phyloP scores from a whole-genome alignment of 1,139 yeast genomes.

The Fermentozyma sake region DNA sequence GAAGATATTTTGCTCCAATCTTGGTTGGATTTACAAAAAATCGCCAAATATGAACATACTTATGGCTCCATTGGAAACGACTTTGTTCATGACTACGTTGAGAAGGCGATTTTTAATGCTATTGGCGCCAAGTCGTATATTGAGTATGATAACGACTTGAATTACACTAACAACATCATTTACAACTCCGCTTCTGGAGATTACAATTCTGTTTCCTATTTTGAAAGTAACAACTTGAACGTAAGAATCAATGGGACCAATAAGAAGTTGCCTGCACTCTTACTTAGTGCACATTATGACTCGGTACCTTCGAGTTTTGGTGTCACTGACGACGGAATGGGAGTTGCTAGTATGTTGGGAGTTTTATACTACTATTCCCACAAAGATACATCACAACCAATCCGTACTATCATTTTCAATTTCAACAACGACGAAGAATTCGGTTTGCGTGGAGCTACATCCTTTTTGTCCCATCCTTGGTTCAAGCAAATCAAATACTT shows the following conservation, averaged over 20 bases:
- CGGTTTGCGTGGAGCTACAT: conserved; percentile 79
- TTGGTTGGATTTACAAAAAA: conserved; percentile 68
- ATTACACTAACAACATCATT: conserved; percentile 37
- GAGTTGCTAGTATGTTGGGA: conserved; percentile 80
- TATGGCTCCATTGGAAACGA: conserved; percentile 76
- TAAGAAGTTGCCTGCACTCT: conserved; percentile 54
- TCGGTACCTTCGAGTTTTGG: conserved; percentile 87
- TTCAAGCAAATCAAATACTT: conserved; percentile 57
- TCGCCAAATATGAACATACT: conserved; percentile 68
- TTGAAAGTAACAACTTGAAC: conserved; percentile 73
- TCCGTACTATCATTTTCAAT: conserved; percentile 71
- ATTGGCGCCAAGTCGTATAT: conserved; percentile 27
- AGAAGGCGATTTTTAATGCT: conserved; percentile 35
- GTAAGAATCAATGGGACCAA: conserved; percentile 68
- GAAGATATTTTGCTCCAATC: conserved; percentile 37
- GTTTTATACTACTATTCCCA: conserved; percentile 49
- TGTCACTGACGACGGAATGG: conserved; percentile 91
- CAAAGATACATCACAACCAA: conserved; percentile 46
- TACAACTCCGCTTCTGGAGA: conserved; percentile 28
- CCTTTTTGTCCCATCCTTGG: conserved; percentile 78
- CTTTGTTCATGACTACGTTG: conserved; percentile 64
- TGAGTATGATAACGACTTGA: conserved; percentile 50
- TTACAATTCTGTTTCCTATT: conserved; percentile 53
- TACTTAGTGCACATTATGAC: conserved; percentile 84
- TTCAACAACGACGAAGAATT: conserved; percentile 90